These are phyloP conservation scores for Cymbopogon flexuosus DNA, from an alignment of 202 grass and related monocot genomes.

Conservation along the genomic window DNA sequence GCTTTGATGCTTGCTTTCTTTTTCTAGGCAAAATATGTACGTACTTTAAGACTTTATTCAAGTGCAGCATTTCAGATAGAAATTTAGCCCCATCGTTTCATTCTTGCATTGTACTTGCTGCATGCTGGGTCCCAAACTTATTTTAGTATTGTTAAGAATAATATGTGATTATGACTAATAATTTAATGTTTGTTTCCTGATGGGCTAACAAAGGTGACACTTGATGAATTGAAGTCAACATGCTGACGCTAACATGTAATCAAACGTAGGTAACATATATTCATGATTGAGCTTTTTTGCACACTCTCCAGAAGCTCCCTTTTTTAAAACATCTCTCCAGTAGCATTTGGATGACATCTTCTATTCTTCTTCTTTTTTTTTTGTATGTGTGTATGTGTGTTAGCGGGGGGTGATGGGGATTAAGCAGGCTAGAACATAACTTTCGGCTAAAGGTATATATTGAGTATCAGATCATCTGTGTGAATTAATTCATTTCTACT, in stretches of 20 bases:
- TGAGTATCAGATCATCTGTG: background rate
- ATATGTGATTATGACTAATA: constrained; percentile 1
- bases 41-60: constrained; percentile 36
- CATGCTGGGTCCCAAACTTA: constrained; percentile 14
- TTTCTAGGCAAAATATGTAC: constrained; percentile 11
- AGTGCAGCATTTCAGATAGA: constrained; percentile 28
- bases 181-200: constrained; percentile 37
- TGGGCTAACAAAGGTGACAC: constrained; percentile 30
- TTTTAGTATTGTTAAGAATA: constrained; percentile 15
- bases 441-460: background rate
- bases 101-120: constrained; percentile 11
- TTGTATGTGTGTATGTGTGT: background rate
- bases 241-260: constrained; percentile 21
- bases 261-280: constrained; percentile 27
- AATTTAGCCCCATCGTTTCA: background rate
- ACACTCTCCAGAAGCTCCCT: background rate
- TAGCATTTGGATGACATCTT: background rate
- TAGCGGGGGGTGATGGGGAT: background rate
- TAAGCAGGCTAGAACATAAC: background rate
- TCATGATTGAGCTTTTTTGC: constrained; percentile 34
- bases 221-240: constrained; percentile 8
- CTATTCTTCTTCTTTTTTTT: background rate
- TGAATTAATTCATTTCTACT: constrained; percentile 8
- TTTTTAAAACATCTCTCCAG: background rate
- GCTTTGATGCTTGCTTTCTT: constrained; percentile 13